Evolutionary conservation across 108 stramenopile species (phyloP).

Genomic region (Bacterosira constricta): DNA sequence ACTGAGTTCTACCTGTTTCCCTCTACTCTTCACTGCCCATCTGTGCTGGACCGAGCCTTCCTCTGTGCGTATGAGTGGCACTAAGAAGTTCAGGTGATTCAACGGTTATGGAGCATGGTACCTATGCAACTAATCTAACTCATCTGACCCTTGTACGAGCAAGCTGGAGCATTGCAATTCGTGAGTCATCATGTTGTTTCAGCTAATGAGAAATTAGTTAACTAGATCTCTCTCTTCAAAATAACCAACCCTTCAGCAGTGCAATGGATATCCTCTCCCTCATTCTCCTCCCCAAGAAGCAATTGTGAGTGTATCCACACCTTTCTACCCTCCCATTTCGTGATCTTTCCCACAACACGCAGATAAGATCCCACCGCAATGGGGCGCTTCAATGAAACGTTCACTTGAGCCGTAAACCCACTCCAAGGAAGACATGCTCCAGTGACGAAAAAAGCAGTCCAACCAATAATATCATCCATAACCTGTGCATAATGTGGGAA

Average conservation of each 20-base stretch:
- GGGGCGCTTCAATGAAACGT: slow-evolving; percentile 61
- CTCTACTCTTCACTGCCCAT: too few relatives aligned
- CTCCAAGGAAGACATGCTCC: slow-evolving; percentile 76
- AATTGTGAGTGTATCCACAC: slow-evolving; percentile 60
- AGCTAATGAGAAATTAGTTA: too few relatives aligned
- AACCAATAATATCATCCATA: slow-evolving; percentile 88
- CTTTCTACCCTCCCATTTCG: slow-evolving; percentile 70
- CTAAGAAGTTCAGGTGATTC: too few relatives aligned
- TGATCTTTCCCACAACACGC: slow-evolving; percentile 53
- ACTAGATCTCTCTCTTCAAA: slow-evolving; percentile 54
- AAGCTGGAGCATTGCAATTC: too few relatives aligned
- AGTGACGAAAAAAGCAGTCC: slow-evolving; percentile 76
- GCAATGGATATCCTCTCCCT: slow-evolving; percentile 49
- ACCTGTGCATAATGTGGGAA: too few relatives aligned
- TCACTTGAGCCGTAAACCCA: slow-evolving; percentile 87
- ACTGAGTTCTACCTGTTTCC: too few relatives aligned
- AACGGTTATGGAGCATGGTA: too few relatives aligned
- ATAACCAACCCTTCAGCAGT: slow-evolving; percentile 70
- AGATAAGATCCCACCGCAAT: slow-evolving; percentile 64
- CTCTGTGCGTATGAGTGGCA: too few relatives aligned
- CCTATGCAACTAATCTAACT: too few relatives aligned
- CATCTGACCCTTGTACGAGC: too few relatives aligned
- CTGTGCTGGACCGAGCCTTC: too few relatives aligned
- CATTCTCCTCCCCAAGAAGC: slow-evolving; percentile 22
- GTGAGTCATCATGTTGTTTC: too few relatives aligned